Evolutionary conservation across 306 rosid genomes (phyloP), one percentile per base, ranked within the genome.

Genomic region (Lupinus albus): DNA sequence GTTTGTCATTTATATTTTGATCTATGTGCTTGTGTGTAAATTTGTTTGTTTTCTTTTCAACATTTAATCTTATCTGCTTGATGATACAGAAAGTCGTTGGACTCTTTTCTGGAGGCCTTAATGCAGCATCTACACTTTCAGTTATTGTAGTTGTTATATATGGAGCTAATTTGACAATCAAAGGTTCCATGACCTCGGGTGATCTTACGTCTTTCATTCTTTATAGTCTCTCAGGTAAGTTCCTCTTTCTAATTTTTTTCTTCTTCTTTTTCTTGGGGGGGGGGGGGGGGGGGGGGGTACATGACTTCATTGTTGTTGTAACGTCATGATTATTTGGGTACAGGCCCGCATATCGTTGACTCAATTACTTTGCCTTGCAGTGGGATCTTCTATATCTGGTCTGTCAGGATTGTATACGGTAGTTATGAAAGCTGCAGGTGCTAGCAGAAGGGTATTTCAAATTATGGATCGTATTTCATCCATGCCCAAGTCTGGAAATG

Each of bases 371-470:
- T 68, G 20, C 28, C 72, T 68, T 73, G 82, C 44, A 89, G 94
- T 87, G 77, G 96, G 96, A 39, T 80, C 86, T 45, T 70, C 96
- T 11, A 79, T 89, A 68, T 89, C 91, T 48, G 90, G 91, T 59
- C 74, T 89, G 54, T 89, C 96, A 4, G 91, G 89, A 70, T 52
- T 85, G 74, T 89, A 87, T 58, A 87, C 94, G 3, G 80, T 79
- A 38, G 81, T 81, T 59, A 82, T 89, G 96, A 89, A 89, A 82
- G 96, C 96, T 67, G 89, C 91, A 3, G 96, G 96, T 20, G 94
- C 91, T 63, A 89, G 96, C 73, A 85, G 96, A 74, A 79, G 94
- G 61, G 96, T 87, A 53, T 89, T 89, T 68, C 96, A 89, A 86
- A 80, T 89, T 42, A 61, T 89, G 77, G 94, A 89, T 55, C 91